Percentiles rank a stretch among this genome's conserved stretches.
These are phyloP conservation scores for Aspergillus bertholletiae DNA, from an alignment of 495 filamentous ascomycete genomes.

Conservation along the genomic window DNA sequence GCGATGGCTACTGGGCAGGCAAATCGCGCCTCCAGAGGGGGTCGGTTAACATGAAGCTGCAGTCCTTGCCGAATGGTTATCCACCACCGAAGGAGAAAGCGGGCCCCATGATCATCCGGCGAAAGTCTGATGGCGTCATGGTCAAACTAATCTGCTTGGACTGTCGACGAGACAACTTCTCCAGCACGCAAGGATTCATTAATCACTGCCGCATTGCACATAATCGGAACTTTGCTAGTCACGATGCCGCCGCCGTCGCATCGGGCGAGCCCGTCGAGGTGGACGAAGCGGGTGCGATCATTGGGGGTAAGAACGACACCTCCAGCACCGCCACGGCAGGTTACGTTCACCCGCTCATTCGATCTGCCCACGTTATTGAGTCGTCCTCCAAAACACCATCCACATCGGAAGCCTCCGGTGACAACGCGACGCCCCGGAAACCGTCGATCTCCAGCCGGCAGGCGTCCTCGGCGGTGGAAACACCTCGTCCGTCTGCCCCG, in stretches of 20 bases:
- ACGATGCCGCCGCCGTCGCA: slow-evolving; percentile 88
- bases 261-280: slow-evolving; percentile 79
- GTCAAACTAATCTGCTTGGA: slow-evolving; percentile 86
- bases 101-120: slow-evolving; percentile 57
- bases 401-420: slow-evolving; percentile 39
- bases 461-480: slow-evolving; percentile 23
- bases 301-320: slow-evolving; percentile 47
- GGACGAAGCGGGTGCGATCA: slow-evolving; percentile 54
- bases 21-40: slow-evolving; percentile 62
- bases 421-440: slow-evolving; percentile 22
- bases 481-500: slow-evolving; percentile 24
- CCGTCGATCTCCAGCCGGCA: slow-evolving; percentile 10
- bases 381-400: slow-evolving; percentile 45
- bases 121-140: slow-evolving; percentile 55
- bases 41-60: slow-evolving; percentile 56
- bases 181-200: slow-evolving; percentile 94
- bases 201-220: slow-evolving; percentile 98
- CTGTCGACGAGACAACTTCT: slow-evolving; percentile 85
- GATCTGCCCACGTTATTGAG: slow-evolving; percentile 54
- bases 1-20: slow-evolving; percentile 53
- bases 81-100: slow-evolving; percentile 63
- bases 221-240: slow-evolving; percentile 83
- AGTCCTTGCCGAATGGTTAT: slow-evolving; percentile 70
- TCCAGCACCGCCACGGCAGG: slow-evolving; percentile 36
- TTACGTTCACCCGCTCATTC: slow-evolving; percentile 67